A percentile compares a stretch with the other conserved stretches of the same genome.
Conservation (phyloP, 169 alveolate genomes). For the Eimeria necatrix region DNA sequence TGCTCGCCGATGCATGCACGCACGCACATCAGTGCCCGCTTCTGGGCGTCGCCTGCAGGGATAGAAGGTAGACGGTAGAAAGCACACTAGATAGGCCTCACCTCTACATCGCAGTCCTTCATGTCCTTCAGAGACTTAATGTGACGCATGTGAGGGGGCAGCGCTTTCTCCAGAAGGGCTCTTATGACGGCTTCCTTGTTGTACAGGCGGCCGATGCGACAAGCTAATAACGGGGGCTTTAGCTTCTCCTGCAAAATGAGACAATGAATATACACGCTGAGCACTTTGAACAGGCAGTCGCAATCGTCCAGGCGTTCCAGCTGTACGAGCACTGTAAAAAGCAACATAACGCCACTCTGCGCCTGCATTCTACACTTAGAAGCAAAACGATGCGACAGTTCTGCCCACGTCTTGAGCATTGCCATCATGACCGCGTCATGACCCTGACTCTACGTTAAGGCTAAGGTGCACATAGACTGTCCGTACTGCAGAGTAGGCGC, state of each 20-base stretch:
- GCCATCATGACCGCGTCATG: too few species aligned
- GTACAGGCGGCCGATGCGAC: slow-evolving; percentile 89
- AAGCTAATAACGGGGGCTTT: slow-evolving; percentile 89
- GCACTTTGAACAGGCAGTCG: not conserved
- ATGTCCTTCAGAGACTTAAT: slow-evolving; percentile 87
- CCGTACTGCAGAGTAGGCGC: slow-evolving; percentile 89
- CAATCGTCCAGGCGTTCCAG: not conserved
- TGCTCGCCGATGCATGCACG: too few species aligned
- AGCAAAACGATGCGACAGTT: too few species aligned
- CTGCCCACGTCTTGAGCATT: too few species aligned
- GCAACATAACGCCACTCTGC: too few species aligned
- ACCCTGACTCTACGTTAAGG: too few species aligned
- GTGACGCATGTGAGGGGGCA: slow-evolving; percentile 86
- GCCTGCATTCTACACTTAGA: too few species aligned
- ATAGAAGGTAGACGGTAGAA: not conserved
- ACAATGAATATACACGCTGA: not conserved
- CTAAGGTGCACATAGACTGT: not conserved
- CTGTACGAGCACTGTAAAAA: not conserved
- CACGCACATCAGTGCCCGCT: too few species aligned
- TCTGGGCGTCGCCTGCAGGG: too few species aligned
- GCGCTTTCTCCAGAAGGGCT: slow-evolving; percentile 85
- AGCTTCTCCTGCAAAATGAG: slow-evolving; percentile 87
- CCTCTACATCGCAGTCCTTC: slow-evolving; percentile 80
- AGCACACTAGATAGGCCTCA: not conserved
- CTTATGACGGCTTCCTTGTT: slow-evolving; percentile 89